Conservation (phyloP, 2,329 filamentous ascomycete species). For the Incumbomyces lentus region DNA sequence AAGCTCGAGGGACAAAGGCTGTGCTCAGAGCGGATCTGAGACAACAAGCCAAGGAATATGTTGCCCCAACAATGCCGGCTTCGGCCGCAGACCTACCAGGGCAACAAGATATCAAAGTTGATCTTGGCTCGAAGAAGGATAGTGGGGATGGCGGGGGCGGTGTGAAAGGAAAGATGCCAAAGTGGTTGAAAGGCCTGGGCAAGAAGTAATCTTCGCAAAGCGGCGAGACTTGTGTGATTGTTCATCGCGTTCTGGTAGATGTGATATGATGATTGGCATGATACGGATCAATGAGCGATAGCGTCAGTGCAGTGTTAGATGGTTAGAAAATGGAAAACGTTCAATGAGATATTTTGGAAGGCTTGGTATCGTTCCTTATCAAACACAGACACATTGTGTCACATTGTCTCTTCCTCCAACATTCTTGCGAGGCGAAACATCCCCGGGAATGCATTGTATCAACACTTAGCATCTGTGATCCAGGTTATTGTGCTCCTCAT, state of each 20-base stretch:
- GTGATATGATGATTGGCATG: too few relatives aligned
- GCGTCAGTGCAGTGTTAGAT: too few relatives aligned
- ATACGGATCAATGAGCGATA: too few relatives aligned
- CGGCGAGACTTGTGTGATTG: too few relatives aligned
- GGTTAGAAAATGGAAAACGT: too few relatives aligned
- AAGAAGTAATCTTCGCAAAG: constrained; percentile 48
- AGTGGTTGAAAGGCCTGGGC: constrained; percentile 61
- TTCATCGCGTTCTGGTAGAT: too few relatives aligned
- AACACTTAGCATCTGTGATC: too few relatives aligned
- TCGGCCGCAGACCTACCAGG: constrained; percentile 28
- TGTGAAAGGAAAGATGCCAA: constrained; percentile 44
- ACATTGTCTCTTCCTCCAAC: not conserved
- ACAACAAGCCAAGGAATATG: constrained; percentile 55
- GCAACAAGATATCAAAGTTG: constrained; percentile 19
- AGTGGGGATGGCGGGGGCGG: constrained; percentile 27
- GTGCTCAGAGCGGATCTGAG: constrained; percentile 54
- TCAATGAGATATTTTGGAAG: not conserved
- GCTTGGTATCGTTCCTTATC: too few relatives aligned
- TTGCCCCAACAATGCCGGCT: constrained; percentile 38
- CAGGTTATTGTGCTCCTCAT: too few relatives aligned
- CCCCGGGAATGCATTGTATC: too few relatives aligned
- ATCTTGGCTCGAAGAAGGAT: constrained; percentile 26
- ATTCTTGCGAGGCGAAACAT: too few relatives aligned
- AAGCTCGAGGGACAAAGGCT: constrained; percentile 42
- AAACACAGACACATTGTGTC: not conserved